Evolutionary conservation across 345 rosid species (phyloP).

Genomic region (Moricandia moricandioides): DNA sequence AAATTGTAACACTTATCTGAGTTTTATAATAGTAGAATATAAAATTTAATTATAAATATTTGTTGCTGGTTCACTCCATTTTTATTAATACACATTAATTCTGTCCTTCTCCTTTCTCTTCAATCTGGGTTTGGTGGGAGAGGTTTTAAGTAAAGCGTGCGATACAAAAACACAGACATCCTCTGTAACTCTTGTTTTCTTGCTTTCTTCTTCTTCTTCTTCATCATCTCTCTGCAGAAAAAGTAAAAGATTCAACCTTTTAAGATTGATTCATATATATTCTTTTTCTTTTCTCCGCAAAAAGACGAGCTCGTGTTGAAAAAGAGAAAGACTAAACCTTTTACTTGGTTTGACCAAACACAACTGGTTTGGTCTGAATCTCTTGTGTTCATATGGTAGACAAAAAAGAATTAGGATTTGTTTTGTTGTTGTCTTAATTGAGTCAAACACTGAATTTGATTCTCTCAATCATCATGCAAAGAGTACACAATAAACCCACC

Average conservation of each 20-base stretch:
- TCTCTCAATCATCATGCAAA: constrained; percentile 34
- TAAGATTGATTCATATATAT: constrained; percentile 6
- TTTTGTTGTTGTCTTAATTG: not conserved
- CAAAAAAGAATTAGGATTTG: not conserved
- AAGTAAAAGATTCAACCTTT: constrained; percentile 21
- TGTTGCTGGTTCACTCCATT: not conserved
- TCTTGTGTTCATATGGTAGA: constrained; percentile 28
- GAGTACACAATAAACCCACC: constrained; percentile 25
- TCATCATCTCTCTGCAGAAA: not conserved
- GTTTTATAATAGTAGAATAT: not conserved
- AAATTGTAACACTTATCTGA: constrained; percentile 3
- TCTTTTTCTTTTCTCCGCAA: not conserved
- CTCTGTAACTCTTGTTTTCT: constrained; percentile 54
- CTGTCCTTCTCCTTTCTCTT: constrained; percentile 26
- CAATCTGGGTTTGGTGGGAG: constrained; percentile 31
- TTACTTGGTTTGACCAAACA: constrained; percentile 18
- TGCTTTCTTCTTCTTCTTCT: constrained; percentile 32
- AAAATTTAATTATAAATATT: not conserved
- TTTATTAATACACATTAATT: constrained; percentile 16
- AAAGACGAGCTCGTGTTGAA: constrained; percentile 24
- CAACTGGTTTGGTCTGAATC: constrained; percentile 11
- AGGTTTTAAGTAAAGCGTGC: constrained; percentile 33
- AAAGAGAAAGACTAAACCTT: not conserved
- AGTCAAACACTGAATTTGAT: not conserved
- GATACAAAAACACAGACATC: constrained; percentile 45